Base-by-base conservation (phyloP, 257 asterid species). In the Euphrasia confusa region DNA sequence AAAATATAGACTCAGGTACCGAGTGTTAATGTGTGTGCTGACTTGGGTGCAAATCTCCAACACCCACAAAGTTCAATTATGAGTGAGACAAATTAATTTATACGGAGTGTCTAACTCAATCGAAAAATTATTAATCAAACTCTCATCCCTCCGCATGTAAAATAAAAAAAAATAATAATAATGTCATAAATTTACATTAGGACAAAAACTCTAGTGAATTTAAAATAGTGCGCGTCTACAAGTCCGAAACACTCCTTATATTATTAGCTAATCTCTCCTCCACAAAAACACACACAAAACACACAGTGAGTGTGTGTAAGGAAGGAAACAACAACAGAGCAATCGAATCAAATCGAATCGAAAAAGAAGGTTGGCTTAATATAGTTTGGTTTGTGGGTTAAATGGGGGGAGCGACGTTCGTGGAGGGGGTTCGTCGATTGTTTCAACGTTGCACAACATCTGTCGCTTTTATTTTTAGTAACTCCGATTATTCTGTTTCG, bases 341-440 rank as follows among this genome's bases (percentile, higher is more conserved):
- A 48, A 48, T 48, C 54, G 9, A n/a, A 28, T 28, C 33, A 73
- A 75, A 70, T 69, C 65, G 71, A 55, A 56, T 67, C 82, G 84
- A 65, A 72, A 58, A 53, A 40, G 58, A 57, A 56, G 61, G 40
- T 39, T 39, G 33, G 63, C n/a, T 13, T 21, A 21, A 21, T 21
- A 21, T 21, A 21, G 24, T 21, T 30, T 52, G 18, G 50, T 45
- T 56, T 33, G 65, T 68, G 52, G 54, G 75, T 71, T 81, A 73
- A 83, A 91, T 88, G 96, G 97, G 98, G 78, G 95, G 95, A 58
- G 87, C 90, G 66, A 71, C 95, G 74, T 89, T 92, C 65, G 95
- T 92, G 90, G 96, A 89, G 63, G 88, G 86, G 49, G 84, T 92
- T 79, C 88, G 95, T 83, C 87, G 85, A 67, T 83, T 76, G 90